These are phyloP conservation scores for Linum lewisii DNA, from an alignment of 345 rosid species.

Conservation along the genomic window DNA sequence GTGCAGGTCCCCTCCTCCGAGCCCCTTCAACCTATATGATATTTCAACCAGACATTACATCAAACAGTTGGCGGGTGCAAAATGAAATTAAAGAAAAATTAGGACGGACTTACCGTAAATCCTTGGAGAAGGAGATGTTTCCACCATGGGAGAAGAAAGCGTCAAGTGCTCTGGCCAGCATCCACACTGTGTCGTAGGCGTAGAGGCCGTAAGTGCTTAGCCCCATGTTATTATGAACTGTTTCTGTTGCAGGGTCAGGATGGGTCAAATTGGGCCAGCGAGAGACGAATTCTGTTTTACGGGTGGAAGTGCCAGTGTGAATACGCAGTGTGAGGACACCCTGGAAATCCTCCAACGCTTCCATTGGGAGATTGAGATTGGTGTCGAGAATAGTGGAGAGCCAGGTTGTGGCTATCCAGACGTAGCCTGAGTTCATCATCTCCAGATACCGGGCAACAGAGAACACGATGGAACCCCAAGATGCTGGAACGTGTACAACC, in stretches of 20 bases:
- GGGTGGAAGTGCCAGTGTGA: slow-evolving; percentile 51
- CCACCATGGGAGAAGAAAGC: slow-evolving; percentile 54
- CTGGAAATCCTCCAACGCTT: slow-evolving; percentile 37
- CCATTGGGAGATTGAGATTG: slow-evolving; percentile 34
- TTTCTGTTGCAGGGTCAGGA: too few species aligned
- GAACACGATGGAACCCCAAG: slow-evolving; percentile 46
- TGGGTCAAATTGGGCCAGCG: slow-evolving; percentile 60
- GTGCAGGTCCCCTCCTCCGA: slow-evolving; percentile 39
- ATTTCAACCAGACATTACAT: too few species aligned
- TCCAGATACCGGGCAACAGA: slow-evolving; percentile 40
- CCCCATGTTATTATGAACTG: too few species aligned
- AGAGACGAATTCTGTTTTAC: slow-evolving; percentile 45
- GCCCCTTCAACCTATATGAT: slow-evolving; percentile 14
- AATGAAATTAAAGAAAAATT: too few species aligned
- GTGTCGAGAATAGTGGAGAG: slow-evolving; percentile 19
- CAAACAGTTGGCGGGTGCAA: too few species aligned
- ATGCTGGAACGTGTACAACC: slow-evolving; percentile 40
- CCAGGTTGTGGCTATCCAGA: slow-evolving; percentile 26
- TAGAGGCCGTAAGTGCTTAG: slow-evolving; percentile 52
- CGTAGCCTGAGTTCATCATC: slow-evolving; percentile 19
- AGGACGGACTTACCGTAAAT: too few species aligned
- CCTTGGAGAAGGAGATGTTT: slow-evolving; percentile 50
- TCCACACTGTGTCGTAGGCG: slow-evolving; percentile 85
- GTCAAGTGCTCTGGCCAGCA: slow-evolving; percentile 66
- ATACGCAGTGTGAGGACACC: slow-evolving; percentile 65